A percentile compares a stretch with the other conserved stretches of the same genome.
Conservation (phyloP, 306 rosid species). For the Malus fusca region DNA sequence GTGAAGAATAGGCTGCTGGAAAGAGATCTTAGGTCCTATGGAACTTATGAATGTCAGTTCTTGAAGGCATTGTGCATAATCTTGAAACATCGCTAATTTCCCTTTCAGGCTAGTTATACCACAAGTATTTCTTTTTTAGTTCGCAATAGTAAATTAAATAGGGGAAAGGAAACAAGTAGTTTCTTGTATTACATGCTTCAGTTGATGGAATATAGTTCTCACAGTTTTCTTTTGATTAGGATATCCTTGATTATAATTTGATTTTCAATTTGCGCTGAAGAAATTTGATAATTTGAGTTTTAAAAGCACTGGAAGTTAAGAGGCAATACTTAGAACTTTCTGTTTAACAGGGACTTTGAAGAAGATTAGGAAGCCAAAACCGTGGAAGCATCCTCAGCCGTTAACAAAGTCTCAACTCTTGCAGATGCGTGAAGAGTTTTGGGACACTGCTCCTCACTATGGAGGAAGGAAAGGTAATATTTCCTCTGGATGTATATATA, state of each 20-base stretch:
- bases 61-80: not conserved
- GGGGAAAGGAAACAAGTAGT: not conserved
- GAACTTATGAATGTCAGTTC: not conserved
- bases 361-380: slow-evolving; percentile 88
- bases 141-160: too few species aligned
- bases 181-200: not conserved
- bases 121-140: too few species aligned
- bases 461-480: slow-evolving; percentile 89
- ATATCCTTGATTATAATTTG: not conserved
- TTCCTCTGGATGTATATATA: not conserved
- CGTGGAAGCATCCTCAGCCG: slow-evolving; percentile 99
- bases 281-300: slow-evolving; percentile 4
- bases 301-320: slow-evolving; percentile 8
- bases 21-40: not conserved
- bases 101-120: not conserved
- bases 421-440: slow-evolving; percentile 91
- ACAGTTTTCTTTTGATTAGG: not conserved
- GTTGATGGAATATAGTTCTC: slow-evolving; percentile 6
- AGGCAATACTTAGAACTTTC: slow-evolving; percentile 2
- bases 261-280: not conserved
- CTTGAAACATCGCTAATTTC: not conserved
- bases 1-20: not conserved
- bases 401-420: slow-evolving; percentile 78
- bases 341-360: slow-evolving; percentile 54
- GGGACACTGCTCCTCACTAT: slow-evolving; percentile 99